phyloP scores from a whole-genome alignment of 306 rosid genomes.

The Medicago lupulina region DNA sequence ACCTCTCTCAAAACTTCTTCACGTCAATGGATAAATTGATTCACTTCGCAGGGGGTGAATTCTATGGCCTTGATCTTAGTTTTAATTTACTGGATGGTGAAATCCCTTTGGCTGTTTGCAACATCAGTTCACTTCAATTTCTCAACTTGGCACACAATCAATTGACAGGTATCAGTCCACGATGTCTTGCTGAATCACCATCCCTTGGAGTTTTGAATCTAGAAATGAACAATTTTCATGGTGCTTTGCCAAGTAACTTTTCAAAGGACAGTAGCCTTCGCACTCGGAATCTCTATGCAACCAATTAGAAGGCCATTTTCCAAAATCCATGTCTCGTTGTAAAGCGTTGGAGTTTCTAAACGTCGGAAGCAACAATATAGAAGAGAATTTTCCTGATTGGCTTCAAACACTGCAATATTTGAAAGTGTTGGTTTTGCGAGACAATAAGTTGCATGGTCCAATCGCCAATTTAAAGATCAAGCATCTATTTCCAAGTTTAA shows the following conservation, averaged over 20 bases:
- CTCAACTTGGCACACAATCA: conserved; percentile 24
- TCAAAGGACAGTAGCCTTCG: fast-evolving
- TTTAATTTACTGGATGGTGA: conserved; percentile 21
- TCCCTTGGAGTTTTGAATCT: conserved; percentile 28
- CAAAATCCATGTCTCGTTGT: conserved; percentile 38
- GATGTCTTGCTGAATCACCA: conserved; percentile 15
- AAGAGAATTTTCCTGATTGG: too few relatives aligned
- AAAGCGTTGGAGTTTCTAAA: conserved; percentile 10
- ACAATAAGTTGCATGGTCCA: too few relatives aligned
- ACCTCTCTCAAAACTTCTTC: conserved; percentile 39
- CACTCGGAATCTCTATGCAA: conserved; percentile 33
- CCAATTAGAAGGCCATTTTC: conserved; percentile 40
- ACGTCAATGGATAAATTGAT: not conserved
- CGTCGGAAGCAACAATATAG: conserved; percentile 48
- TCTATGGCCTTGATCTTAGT: not conserved
- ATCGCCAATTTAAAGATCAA: too few relatives aligned
- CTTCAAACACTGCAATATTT: too few relatives aligned
- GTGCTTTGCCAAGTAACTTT: conserved; percentile 26
- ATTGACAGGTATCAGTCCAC: conserved; percentile 32
- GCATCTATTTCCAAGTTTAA: too few relatives aligned
- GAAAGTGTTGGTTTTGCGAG: too few relatives aligned
- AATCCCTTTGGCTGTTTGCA: conserved; percentile 6
- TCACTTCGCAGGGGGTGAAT: not conserved
- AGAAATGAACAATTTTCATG: conserved; percentile 37
- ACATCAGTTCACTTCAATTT: not conserved